These are phyloP conservation scores for Plasmodium fragile DNA, from an alignment of 169 alveolate species.

Conservation along the genomic window DNA sequence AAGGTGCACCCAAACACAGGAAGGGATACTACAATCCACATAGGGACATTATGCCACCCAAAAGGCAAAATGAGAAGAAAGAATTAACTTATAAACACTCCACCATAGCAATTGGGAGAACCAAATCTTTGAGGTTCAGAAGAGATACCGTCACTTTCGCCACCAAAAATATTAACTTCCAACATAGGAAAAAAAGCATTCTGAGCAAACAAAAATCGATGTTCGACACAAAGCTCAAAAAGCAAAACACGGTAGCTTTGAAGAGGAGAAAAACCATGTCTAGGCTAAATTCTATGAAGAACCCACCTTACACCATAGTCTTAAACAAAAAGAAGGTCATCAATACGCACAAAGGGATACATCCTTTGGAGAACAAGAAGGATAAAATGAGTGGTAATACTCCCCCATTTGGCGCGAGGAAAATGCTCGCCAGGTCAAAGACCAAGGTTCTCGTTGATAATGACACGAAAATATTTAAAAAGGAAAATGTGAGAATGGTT, in stretches of 20 bases:
- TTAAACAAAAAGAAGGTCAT: conserved; percentile 56
- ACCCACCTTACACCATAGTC: conserved; percentile 12
- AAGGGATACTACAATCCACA: background rate
- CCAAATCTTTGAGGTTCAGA: conserved; percentile 37
- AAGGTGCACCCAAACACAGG: conserved; percentile 11
- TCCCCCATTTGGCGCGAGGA: background rate
- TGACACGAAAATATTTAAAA: conserved; percentile 62
- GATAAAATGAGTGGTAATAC: background rate
- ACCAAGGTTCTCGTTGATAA: conserved; percentile 63
- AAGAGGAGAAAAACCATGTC: conserved; percentile 53
- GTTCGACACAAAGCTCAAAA: conserved; percentile 47
- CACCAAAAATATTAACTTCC: conserved; percentile 33
- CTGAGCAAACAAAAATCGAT: conserved; percentile 37
- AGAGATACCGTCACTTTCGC: conserved; percentile 45
- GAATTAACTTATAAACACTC: conserved; percentile 18
- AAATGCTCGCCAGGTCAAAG: conserved; percentile 40
- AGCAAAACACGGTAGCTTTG: conserved; percentile 33
- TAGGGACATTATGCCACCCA: background rate
- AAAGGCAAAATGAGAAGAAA: conserved; percentile 30
- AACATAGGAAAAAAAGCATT: conserved; percentile 21
- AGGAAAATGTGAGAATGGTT: conserved; percentile 51
- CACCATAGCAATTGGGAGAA: conserved; percentile 19
- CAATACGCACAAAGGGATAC: conserved; percentile 18
- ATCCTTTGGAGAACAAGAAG: conserved; percentile 20
- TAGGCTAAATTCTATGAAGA: conserved; percentile 32